Evolutionary conservation across 106 monocot genomes (phyloP), one percentile per base, ranked within the genome.

Genomic region (Vanilla planifolia): DNA sequence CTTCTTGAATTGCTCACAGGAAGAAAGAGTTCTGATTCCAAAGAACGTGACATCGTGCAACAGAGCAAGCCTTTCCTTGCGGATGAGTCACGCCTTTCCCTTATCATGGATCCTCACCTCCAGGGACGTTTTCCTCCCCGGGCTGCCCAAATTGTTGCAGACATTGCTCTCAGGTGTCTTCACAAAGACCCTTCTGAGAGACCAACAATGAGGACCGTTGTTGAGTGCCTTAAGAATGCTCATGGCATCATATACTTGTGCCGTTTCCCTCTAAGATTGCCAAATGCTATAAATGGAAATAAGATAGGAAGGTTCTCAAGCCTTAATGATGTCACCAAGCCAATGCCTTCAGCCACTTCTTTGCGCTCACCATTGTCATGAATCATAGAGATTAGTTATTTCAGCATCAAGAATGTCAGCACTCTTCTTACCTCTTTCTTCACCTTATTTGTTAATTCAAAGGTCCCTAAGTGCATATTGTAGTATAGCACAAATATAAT

Each of bases 1-100:
- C 83, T 94, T 6, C 72, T 94, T 10, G 89, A 94, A 60, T 28
- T 94, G 47, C 76, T 94, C 1, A 89, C 94, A 6, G 94, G 94
- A 16, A 69, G 89, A 44, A 89, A 65, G 63, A 79, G 86, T 44
- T 73, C 73, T 29, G 83, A 89, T 51, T 27, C 82, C 8, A 94
- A 94, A 78, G 89, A 86, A 40, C 48, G 85, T 19, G 89, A 86
- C 74, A 82, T 94, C 14, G 77, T 94, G 15, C 89, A 80, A 68
- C 89, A 83, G 89, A 80, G 75, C 63, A 82, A 68, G 39, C 85
- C 89, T 29, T 94, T 85, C 37, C 73, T 94, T 14, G 43, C 89
- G 4, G 94, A 94, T 50, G 89, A 89, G 33, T 83, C 75, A 35
- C 89, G 94, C 33, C 65, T 94, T 8, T 83, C 89, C 2, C 80